These are phyloP conservation scores for Talaromyces sp. DNA, from an alignment of 2,329 filamentous ascomycete genomes.

Conservation along the genomic window DNA sequence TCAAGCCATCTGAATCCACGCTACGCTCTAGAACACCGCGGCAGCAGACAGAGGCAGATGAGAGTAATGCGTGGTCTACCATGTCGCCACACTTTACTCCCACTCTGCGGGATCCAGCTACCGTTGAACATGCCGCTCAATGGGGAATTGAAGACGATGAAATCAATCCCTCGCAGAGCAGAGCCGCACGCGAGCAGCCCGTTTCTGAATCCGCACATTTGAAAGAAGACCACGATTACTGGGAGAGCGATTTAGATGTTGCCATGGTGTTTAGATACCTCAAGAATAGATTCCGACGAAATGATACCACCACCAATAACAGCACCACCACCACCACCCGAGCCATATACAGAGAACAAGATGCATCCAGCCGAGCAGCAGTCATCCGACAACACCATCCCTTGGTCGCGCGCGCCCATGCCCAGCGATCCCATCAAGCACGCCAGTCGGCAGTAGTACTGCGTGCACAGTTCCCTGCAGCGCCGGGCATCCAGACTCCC, in stretches of 20 bases:
- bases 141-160: conserved; percentile 65
- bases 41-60: conserved; percentile 16
- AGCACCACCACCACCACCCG: conserved; percentile 39
- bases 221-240: conserved; percentile 67
- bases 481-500: conserved; percentile 13
- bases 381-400: conserved; percentile 87
- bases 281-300: conserved; percentile 65
- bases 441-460: conserved; percentile 40
- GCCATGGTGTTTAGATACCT: conserved; percentile 89
- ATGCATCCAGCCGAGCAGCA: conserved; percentile 70
- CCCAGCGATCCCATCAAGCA: conserved; percentile 34
- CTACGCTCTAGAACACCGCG: conserved; percentile 12
- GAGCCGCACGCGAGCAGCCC: conserved; percentile 20
- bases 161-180: conserved; percentile 43
- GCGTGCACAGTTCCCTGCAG: conserved; percentile 14
- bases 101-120: conserved; percentile 27
- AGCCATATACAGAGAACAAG: conserved; percentile 43
- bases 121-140: conserved; percentile 50
- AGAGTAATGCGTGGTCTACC: conserved; percentile 43
- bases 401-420: conserved; percentile 60
- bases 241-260: conserved; percentile 89
- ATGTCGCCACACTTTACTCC: conserved; percentile 29
- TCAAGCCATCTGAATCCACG: conserved; percentile 23
- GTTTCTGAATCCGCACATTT: conserved; percentile 36
- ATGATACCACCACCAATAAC: conserved; percentile 37